These are phyloP conservation scores for Akanthomyces uredinophilus DNA, from an alignment of 2,329 filamentous ascomycete genomes.

Conservation along the genomic window DNA sequence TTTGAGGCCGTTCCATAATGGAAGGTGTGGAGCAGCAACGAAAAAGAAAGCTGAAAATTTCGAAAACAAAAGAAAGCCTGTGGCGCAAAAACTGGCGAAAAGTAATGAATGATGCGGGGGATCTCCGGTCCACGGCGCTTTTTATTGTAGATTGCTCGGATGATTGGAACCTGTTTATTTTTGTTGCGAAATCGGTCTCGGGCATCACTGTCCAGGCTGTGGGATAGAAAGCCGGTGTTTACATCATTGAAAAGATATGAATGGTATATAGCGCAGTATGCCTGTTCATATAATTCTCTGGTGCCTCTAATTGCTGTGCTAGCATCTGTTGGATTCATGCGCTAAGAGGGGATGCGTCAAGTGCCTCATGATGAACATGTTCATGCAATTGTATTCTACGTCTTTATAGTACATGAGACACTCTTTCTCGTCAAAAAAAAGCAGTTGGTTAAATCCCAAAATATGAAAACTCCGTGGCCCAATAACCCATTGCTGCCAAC, in stretches of 20 bases:
- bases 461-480: constrained; percentile 8
- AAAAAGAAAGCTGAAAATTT: background rate
- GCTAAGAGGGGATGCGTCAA: background rate
- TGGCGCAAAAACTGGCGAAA: constrained; percentile 8
- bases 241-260: background rate
- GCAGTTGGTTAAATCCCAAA: constrained; percentile 1
- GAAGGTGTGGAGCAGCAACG: background rate
- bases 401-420: constrained; percentile 4
- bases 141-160: background rate
- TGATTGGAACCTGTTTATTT: constrained; percentile 7
- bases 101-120: constrained; percentile 4
- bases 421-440: background rate
- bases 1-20: background rate
- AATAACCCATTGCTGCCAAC: constrained; percentile 1
- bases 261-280: background rate
- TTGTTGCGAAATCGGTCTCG: background rate
- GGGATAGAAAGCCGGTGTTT: constrained; percentile 1
- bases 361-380: background rate
- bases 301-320: background rate
- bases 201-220: background rate
- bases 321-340: background rate
- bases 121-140: constrained; percentile 5
- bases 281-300: background rate
- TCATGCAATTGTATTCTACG: background rate
- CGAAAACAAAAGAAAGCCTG: background rate